phyloP scores from a whole-genome alignment of 192 early-diverging fungal species.

The Rhizoclosmatium globosum region DNA sequence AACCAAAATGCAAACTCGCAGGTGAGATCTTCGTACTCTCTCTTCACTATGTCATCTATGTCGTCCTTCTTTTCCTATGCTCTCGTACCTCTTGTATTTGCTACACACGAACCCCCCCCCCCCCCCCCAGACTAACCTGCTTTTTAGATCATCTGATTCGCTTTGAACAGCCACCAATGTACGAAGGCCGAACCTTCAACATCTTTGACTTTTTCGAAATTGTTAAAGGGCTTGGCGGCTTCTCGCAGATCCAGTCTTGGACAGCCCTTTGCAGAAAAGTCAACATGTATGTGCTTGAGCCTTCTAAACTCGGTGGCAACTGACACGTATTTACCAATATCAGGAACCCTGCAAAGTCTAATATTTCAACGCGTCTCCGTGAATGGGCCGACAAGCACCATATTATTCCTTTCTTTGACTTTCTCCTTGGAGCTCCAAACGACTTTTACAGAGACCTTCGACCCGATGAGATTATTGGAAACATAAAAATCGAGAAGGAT shows the following conservation, averaged over 20 bases:
- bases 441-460: conserved; percentile 6
- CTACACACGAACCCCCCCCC: no score
- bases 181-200: conserved; percentile 22
- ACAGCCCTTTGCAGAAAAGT: conserved; percentile 17
- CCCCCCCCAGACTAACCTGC: background rate
- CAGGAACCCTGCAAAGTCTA: conserved; percentile 18
- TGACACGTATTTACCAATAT: no score
- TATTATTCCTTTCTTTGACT: conserved; percentile 29
- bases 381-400: conserved; percentile 34
- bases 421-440: conserved; percentile 5
- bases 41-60: no score
- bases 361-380: conserved; percentile 26
- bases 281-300: background rate
- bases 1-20: conserved; percentile 1
- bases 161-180: conserved; percentile 23
- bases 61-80: no score
- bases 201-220: conserved; percentile 11
- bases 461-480: conserved; percentile 3
- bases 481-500: conserved; percentile 6
- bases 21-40: no score
- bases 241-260: background rate
- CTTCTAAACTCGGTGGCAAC: no score
- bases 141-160: conserved; percentile 10
- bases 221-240: background rate
- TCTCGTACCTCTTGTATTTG: no score